phyloP scores from a whole-genome alignment of 495 filamentous ascomycete species.

The Talaromyces ruber region DNA sequence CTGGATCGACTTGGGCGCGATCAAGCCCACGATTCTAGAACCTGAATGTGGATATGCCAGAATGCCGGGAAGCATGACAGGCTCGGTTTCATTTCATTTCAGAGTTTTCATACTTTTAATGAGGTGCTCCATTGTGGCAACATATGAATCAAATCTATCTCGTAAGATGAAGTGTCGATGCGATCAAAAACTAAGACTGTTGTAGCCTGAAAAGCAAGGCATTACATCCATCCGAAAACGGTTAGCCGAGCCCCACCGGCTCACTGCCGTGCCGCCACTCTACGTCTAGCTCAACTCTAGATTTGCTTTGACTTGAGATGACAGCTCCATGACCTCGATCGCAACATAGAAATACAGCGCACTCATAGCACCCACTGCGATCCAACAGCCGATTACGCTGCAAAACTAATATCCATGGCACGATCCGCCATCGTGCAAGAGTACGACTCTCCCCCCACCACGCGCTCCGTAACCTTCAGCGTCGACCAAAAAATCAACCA shows the following conservation, averaged over 20 bases:
- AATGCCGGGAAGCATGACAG: not conserved
- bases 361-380: not conserved
- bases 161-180: not conserved
- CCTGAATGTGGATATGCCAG: not conserved
- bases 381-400: too few relatives aligned
- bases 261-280: not conserved
- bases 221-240: not conserved
- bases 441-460: slow-evolving; percentile 46
- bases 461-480: slow-evolving; percentile 48
- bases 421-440: slow-evolving; percentile 59
- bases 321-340: not conserved
- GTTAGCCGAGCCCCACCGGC: not conserved
- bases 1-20: not conserved
- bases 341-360: not conserved
- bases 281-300: not conserved
- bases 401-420: slow-evolving; percentile 21
- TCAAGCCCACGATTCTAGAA: not conserved
- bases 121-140: not conserved
- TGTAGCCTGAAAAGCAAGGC: not conserved
- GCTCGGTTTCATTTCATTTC: not conserved
- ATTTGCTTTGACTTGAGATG: not conserved
- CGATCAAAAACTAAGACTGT: not conserved
- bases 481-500: slow-evolving; percentile 56
- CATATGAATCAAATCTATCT: not conserved
- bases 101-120: not conserved